Evolutionary conservation across 2,329 filamentous ascomycete species (phyloP), one percentile per base, ranked within the genome.

Genomic region (Claviceps purpurea): DNA sequence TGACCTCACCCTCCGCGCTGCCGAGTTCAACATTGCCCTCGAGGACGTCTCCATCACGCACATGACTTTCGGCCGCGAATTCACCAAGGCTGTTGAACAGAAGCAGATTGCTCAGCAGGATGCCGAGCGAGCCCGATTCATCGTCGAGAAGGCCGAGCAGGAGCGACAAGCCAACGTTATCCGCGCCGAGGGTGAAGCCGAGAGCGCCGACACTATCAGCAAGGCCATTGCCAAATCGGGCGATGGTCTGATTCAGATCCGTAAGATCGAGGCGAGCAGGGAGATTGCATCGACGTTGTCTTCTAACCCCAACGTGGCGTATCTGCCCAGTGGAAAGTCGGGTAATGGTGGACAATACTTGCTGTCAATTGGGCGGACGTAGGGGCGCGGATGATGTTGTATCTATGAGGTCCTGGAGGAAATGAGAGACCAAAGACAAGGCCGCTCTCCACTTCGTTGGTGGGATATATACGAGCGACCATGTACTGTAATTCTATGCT

Each of bases 31-130:
- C 78, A 98, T 98, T 66, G 89, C 89, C 30, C 87, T 98, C 51
- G 93, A 98, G 73, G 93, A 98, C 66, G 93, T 98, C 55, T 95
- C 89, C 66, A 98, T 98, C 71, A 98, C 93, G 56, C 93, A 98
- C 79, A 98, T 98, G 93, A 98, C 93, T 50, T 98, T 98, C 68
- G 93, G 93, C 61, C 91, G 91, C 71, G 93, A 98, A 73, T 98
- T 98, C 78, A 98, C 93, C 56, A 87, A 88, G 71, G 93, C 93
- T 58, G 93, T 98, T 64, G 93, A 98, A 76, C 93, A 98, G 81
- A 98, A 98, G 83, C 93, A 98, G 78, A 98, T 98, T 69, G 93
- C 93, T 52, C 93, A 98, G 75, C 93, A 98, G 73, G 93, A 98
- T 67, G 93, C 93, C 57, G 93, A 98, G 78, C 82, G 93, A 59